Evolutionary conservation across 345 rosid genomes (phyloP), one percentile per base, ranked within the genome.

Genomic region (Rhodamnia rubescens): DNA sequence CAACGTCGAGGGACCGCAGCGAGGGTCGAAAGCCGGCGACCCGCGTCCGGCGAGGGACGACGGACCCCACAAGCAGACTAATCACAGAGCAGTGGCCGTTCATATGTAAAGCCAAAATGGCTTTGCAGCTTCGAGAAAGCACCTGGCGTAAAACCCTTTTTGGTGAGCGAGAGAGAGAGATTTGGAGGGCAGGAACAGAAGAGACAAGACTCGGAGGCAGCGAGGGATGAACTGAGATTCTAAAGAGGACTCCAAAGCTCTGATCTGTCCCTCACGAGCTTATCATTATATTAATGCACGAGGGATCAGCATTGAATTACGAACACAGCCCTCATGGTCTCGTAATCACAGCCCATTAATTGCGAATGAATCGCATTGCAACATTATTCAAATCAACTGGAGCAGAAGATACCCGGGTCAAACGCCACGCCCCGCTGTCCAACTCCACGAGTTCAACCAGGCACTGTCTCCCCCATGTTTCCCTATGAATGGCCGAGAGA

Each of bases 1-100:
- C 0, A 1, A 6, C 0, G 1, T 59, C 36, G 15, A 59, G 74
- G 21, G 29, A 20, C 74, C 0, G 42, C 11, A 11, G 75, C 6
- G 1, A 29, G 22, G 75, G 75, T 3, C 3, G 6, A 42, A 10
- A 64, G 10, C 75, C 6, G 22, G 42, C 22, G 42, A 61, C 75
- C 22, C 11, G 16, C 44, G 75, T 64, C 75, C 24, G 22, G 24
- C 44, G 11, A 16, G 44, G 75, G 14, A 4, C 8, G 44, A 3
- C 24, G 2, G 44, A 64, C 21, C 75, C 75, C 44, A 7, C 22
- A 2, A 1, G 42, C 75, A 7, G 22, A 29, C 75, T 15, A 64
- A 29, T 64, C 42, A 29, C 42, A 20, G 16, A 64, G 42, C 74
- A 29, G 7, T 61, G 22, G 74, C 75, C 6, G 9, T 36, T 10